phyloP scores from a whole-genome alignment of 306 rosid genomes.

The Malus domestica region DNA sequence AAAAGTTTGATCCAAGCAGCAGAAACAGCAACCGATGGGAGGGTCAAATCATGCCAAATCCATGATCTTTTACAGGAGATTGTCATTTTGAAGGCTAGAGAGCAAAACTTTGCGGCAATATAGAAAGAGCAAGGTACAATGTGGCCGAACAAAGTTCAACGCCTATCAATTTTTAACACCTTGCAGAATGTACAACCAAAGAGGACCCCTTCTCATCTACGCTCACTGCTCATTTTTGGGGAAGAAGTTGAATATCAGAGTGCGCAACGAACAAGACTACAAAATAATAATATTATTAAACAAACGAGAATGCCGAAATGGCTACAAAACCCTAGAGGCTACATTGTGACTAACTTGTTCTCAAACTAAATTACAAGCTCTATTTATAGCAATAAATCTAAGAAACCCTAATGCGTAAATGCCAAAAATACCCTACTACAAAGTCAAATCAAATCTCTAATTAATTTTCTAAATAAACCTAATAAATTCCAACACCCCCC shows the following conservation, averaged over 20 bases:
- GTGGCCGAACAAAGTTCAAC: conserved; percentile 41
- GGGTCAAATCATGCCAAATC: conserved; percentile 19
- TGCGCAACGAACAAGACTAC: no score
- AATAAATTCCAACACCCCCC: no score
- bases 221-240: conserved; percentile 47
- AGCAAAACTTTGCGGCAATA: conserved; percentile 43
- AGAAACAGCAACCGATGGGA: conserved; percentile 3
- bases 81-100: conserved; percentile 34
- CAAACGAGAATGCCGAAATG: no score
- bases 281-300: no score
- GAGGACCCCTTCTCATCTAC: conserved; percentile 39
- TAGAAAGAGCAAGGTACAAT: conserved; percentile 20
- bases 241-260: conserved; percentile 3
- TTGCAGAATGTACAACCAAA: conserved; percentile 29
- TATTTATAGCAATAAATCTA: no score
- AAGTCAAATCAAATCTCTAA: no score
- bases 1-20: conserved; percentile 39
- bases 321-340: no score
- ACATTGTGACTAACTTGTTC: no score
- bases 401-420: no score
- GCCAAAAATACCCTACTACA: no score
- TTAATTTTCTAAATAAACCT: no score
- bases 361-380: no score
- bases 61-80: conserved; percentile 56
- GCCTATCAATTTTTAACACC: conserved; percentile 34